Conservation (phyloP, 2,329 filamentous ascomycete genomes). For the Fusarium sororula region DNA sequence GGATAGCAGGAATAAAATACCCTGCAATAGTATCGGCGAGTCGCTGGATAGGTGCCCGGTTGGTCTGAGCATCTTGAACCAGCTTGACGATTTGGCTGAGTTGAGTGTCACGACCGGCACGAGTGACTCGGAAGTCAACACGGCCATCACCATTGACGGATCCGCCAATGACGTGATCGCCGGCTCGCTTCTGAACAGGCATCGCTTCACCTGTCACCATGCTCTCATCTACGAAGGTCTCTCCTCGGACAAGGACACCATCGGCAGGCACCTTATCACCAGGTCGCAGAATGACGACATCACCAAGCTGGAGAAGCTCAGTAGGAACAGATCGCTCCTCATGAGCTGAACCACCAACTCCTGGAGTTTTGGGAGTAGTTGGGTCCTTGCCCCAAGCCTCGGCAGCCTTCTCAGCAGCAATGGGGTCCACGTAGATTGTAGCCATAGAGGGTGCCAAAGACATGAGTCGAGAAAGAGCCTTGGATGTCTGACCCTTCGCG, state of each 20-base stretch:
- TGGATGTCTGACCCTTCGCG: slow-evolving; percentile 96
- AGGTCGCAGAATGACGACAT: slow-evolving; percentile 90
- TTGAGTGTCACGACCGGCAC: slow-evolving; percentile 93
- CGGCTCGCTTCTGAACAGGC: slow-evolving; percentile 89
- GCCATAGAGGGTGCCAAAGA: slow-evolving; percentile 96
- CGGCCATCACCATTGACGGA: slow-evolving; percentile 95
- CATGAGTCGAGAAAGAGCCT: slow-evolving; percentile 92
- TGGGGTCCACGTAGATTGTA: slow-evolving; percentile 93
- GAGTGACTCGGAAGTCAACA: slow-evolving; percentile 89
- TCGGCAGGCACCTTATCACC: slow-evolving; percentile 98
- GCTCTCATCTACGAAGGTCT: slow-evolving; percentile 95
- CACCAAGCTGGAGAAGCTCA: slow-evolving; percentile 91
- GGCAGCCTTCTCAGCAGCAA: slow-evolving; percentile 89
- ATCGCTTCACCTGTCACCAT: slow-evolving; percentile 99
- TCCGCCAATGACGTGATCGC: slow-evolving; percentile 83
- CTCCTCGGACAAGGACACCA: slow-evolving; percentile 84
- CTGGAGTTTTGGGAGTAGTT: slow-evolving; percentile 26
- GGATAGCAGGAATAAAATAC: slow-evolving; percentile 91
- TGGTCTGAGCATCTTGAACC: slow-evolving; percentile 97
- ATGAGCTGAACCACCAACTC: slow-evolving; percentile 66
- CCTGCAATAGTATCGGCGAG: slow-evolving; percentile 91
- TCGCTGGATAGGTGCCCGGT: slow-evolving; percentile 90
- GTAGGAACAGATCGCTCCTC: slow-evolving; percentile 91
- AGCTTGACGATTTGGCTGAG: slow-evolving; percentile 97
- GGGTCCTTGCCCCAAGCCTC: slow-evolving; percentile 71